Conservation (phyloP, 306 rosid genomes). For the Quercus rubra region DNA sequence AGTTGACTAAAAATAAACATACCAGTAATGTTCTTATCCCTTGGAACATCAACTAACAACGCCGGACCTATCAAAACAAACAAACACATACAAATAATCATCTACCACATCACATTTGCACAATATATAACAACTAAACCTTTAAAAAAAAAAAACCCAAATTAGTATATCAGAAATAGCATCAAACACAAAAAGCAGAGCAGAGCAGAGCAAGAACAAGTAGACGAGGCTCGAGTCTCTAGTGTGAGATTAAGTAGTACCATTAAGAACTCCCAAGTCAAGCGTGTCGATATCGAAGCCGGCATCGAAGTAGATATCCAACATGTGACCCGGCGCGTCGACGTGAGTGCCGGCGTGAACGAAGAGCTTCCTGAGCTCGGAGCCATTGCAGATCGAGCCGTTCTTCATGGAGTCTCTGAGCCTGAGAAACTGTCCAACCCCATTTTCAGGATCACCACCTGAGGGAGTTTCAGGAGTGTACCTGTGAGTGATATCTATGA, state of each 20-base stretch:
- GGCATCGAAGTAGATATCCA: constrained; percentile 71
- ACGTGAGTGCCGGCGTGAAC: constrained; percentile 84
- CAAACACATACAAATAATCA: not conserved
- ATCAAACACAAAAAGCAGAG: not conserved
- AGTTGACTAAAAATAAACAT: constrained; percentile 9
- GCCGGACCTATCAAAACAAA: constrained; percentile 55
- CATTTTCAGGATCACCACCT: constrained; percentile 47
- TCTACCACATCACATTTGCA: not conserved
- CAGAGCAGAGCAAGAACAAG: not conserved
- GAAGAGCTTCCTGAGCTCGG: constrained; percentile 49
- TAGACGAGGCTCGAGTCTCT: not conserved
- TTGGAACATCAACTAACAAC: constrained; percentile 76
- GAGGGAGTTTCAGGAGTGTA: constrained; percentile 51
- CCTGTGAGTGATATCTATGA: constrained; percentile 66
- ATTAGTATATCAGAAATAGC: not conserved
- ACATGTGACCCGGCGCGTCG: constrained; percentile 75
- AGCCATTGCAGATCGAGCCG: constrained; percentile 60
- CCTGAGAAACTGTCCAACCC: constrained; percentile 68
- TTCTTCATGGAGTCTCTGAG: constrained; percentile 68
- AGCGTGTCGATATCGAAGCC: constrained; percentile 83
- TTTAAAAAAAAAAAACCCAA: not conserved
- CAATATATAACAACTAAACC: not conserved
- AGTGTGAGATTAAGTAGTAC: constrained; percentile 23
- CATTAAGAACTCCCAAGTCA: constrained; percentile 70
- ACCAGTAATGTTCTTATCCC: constrained; percentile 85